phyloP scores from a whole-genome alignment of 2,329 filamentous ascomycete genomes.

The Cyanodermella asteris region DNA sequence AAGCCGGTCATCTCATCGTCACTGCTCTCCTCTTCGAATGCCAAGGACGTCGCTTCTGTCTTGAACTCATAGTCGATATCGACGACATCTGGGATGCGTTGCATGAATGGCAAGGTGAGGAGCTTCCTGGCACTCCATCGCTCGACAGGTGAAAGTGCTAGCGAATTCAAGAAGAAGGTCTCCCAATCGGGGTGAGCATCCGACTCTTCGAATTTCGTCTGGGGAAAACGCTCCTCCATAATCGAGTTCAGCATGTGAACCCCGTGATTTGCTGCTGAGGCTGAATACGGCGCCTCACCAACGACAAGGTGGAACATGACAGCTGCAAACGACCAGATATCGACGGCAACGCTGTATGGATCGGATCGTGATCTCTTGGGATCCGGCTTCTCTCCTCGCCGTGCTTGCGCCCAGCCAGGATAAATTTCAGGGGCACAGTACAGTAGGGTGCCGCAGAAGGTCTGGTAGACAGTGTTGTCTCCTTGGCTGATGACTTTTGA shows the following conservation, averaged over 20 bases:
- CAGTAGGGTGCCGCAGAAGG: conserved; percentile 84
- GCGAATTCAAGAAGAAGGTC: too few species aligned
- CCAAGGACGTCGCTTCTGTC: too few species aligned
- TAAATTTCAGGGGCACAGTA: conserved; percentile 97
- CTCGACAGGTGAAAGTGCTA: too few species aligned
- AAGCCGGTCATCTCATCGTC: too few species aligned
- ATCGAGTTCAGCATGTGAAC: conserved; percentile 65
- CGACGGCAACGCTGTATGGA: conserved; percentile 77
- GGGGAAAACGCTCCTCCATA: too few species aligned
- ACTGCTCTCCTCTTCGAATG: too few species aligned
- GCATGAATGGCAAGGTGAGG: too few species aligned
- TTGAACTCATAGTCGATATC: too few species aligned
- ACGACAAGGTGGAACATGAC: conserved; percentile 79
- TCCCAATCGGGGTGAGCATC: too few species aligned
- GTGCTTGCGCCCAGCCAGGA: conserved; percentile 50
- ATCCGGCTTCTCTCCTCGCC: conserved; percentile 33
- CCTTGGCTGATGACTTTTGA: conserved; percentile 84
- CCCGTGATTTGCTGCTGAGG: conserved; percentile 52
- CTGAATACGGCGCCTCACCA: conserved; percentile 58
- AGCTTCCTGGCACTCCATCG: too few species aligned
- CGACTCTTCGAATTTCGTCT: too few species aligned
- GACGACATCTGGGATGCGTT: too few species aligned
- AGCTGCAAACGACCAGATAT: conserved; percentile 89
- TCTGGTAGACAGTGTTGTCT: conserved; percentile 83
- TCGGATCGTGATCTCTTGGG: conserved; percentile 26